Evolutionary conservation across 2,329 filamentous ascomycete genomes (phyloP).

Genomic region (Grosmannia huntii): DNA sequence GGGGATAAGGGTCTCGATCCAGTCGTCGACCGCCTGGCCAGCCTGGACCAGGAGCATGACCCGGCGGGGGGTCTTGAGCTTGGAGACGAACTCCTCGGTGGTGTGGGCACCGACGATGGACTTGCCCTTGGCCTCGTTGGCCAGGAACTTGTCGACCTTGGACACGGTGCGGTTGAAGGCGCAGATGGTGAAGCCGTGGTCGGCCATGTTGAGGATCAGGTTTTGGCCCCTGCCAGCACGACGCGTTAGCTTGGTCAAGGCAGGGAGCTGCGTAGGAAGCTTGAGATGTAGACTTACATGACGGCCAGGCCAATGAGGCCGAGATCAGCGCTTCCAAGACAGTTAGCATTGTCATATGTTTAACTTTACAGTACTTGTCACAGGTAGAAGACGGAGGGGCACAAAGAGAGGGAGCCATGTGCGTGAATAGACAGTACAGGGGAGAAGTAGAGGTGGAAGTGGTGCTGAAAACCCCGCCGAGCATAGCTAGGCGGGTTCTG

Average conservation of each 20-base stretch:
- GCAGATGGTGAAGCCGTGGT: slow-evolving; percentile 90
- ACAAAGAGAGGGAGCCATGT: slow-evolving; percentile 6
- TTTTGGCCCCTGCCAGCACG: slow-evolving; percentile 52
- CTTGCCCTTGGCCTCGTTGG: slow-evolving; percentile 90
- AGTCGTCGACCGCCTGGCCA: slow-evolving; percentile 94
- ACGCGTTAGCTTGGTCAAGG: not conserved
- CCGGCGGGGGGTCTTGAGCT: slow-evolving; percentile 93
- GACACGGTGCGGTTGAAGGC: slow-evolving; percentile 97
- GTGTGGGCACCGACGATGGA: slow-evolving; percentile 87
- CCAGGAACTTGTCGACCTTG: slow-evolving; percentile 93
- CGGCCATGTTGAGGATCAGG: slow-evolving; percentile 79
- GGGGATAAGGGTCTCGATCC: slow-evolving; percentile 89
- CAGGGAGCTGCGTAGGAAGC: not conserved
- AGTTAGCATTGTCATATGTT: slow-evolving; percentile 37
- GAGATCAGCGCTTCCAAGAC: slow-evolving; percentile 62
- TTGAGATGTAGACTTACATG: slow-evolving; percentile 42
- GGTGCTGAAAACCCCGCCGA: slow-evolving; percentile 45
- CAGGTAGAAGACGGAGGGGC: slow-evolving; percentile 1
- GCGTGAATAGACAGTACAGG: not conserved
- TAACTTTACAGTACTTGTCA: not conserved
- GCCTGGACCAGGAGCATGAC: slow-evolving; percentile 99
- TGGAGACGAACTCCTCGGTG: slow-evolving; percentile 85
- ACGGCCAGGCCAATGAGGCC: slow-evolving; percentile 88
- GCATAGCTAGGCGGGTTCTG: slow-evolving; percentile 64
- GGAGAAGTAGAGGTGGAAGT: slow-evolving; percentile 15